Conservation (phyloP, 2,329 filamentous ascomycete species). For the Colletotrichum tropicicola region DNA sequence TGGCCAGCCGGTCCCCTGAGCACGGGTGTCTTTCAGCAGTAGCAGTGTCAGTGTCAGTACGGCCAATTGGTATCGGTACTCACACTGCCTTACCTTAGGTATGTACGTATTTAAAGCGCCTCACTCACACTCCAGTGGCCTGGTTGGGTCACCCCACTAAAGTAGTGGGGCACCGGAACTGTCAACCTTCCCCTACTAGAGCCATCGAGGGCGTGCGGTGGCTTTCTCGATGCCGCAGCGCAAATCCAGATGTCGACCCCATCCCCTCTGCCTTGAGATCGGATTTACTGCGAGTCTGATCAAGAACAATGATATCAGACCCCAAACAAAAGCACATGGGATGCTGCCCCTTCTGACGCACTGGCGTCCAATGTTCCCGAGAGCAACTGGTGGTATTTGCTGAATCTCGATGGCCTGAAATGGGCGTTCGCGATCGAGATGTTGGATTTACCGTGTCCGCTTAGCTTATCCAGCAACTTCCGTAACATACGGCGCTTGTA, state of each 20-base stretch:
- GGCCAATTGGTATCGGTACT: not conserved
- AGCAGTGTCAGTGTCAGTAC: too few relatives aligned
- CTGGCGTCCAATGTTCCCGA: conserved; percentile 20
- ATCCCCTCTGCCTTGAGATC: conserved; percentile 16
- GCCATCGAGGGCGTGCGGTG: not conserved
- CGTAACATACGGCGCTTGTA: conserved; percentile 25
- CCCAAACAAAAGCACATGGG: conserved; percentile 18
- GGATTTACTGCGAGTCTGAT: conserved; percentile 14
- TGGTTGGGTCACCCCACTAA: not conserved
- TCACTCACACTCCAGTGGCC: not conserved
- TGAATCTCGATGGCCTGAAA: conserved; percentile 30
- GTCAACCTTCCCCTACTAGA: not conserved
- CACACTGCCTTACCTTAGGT: not conserved
- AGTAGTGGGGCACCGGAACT: not conserved
- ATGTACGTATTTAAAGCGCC: not conserved
- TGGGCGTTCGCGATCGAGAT: conserved; percentile 32
- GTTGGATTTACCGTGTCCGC: conserved; percentile 23
- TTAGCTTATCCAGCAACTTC: not conserved
- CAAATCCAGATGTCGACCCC: conserved; percentile 15
- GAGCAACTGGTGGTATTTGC: conserved; percentile 22
- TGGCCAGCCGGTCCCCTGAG: too few relatives aligned
- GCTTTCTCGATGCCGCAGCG: conserved; percentile 25
- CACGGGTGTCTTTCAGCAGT: not conserved
- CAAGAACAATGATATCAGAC: conserved; percentile 25
- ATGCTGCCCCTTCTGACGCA: conserved; percentile 21